A percentile compares a stretch with the other conserved stretches of the same genome.
Conservation (phyloP, 805 yeast species). For the Wickerhamomyces alni region DNA sequence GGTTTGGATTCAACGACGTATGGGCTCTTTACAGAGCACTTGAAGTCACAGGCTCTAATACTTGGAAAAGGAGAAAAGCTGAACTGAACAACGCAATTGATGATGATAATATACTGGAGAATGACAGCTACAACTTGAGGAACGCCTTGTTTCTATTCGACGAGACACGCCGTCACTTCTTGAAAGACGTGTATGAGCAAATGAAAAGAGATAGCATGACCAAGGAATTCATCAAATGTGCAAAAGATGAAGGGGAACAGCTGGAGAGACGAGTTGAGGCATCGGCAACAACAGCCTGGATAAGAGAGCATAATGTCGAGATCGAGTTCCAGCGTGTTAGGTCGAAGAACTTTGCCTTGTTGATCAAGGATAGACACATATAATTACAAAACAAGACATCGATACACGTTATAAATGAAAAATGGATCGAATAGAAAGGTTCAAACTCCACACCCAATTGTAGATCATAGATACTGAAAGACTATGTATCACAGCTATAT, state of each 20-base stretch:
- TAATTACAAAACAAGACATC: too few relatives aligned
- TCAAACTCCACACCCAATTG: too few relatives aligned
- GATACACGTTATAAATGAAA: too few relatives aligned
- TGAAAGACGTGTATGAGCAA: constrained; percentile 1
- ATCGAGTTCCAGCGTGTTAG: constrained; percentile 1
- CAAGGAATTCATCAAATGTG: background rate
- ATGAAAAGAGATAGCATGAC: background rate
- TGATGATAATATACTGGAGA: background rate
- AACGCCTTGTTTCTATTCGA: constrained; percentile 1
- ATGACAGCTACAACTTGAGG: background rate
- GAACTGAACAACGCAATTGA: background rate
- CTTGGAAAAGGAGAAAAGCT: background rate
- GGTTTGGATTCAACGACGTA: constrained; percentile 3
- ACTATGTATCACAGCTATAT: too few relatives aligned
- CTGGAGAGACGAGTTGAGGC: background rate
- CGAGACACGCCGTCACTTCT: constrained; percentile 2
- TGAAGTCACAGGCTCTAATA: background rate
- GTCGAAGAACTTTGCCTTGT: background rate
- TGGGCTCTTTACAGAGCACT: constrained; percentile 3
- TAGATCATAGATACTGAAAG: too few relatives aligned
- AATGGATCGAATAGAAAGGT: too few relatives aligned
- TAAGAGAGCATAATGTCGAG: constrained; percentile 3
- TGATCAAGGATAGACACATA: too few relatives aligned
- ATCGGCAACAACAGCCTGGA: background rate
- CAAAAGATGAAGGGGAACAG: background rate